Conservation (phyloP, 2,329 filamentous ascomycete genomes). For the Xylaria sp. region DNA sequence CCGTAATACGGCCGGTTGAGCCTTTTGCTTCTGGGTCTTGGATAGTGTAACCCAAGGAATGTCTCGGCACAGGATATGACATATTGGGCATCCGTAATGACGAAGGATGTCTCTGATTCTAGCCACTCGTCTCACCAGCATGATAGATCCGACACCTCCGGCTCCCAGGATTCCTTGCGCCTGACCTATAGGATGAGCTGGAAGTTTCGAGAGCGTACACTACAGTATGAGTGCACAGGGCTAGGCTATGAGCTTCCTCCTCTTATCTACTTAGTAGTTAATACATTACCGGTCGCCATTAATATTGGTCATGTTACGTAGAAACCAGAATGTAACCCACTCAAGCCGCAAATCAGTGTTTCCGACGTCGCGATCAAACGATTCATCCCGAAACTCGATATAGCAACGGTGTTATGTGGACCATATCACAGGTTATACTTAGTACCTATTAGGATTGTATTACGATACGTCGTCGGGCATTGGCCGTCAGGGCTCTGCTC, state of each 20-base stretch:
- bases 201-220: background rate
- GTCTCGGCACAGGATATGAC: background rate
- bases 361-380: no score
- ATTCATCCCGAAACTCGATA: no score
- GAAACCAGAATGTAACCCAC: no score
- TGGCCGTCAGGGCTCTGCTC: background rate
- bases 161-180: background rate
- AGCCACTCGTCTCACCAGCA: background rate
- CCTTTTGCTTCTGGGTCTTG: background rate
- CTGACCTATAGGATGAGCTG: background rate
- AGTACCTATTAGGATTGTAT: no score
- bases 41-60: background rate
- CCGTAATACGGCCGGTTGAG: slow-evolving; percentile 54
- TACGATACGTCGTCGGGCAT: background rate
- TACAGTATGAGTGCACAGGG: background rate
- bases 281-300: no score
- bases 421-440: no score
- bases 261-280: no score
- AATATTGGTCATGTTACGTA: no score
- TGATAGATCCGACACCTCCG: background rate
- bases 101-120: slow-evolving; percentile 14
- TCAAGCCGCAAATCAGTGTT: no score
- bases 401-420: no score
- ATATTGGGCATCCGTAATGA: background rate
- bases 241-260: no score